Base-by-base conservation (phyloP, 2,329 filamentous ascomycete species). In the Diaporthe humulicola region DNA sequence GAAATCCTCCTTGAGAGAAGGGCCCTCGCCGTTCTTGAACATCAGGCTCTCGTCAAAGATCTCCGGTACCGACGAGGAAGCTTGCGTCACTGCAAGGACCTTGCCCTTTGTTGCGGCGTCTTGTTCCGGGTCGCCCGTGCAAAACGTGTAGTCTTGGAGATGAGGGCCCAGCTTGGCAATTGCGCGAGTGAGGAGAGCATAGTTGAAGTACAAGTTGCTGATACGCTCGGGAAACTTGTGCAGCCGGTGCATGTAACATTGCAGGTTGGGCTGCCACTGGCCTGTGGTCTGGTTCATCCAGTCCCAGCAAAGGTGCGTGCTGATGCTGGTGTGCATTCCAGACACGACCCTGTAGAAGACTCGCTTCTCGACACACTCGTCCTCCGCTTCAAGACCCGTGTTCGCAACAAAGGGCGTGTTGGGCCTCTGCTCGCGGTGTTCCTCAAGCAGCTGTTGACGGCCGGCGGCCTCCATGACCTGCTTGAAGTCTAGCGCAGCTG, bases 131-230 rank as follows among this genome's bases (percentile, higher is more conserved):
- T 99, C 97, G 76, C 95, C 95, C 6, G 93, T 93, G 84, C 97
- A 99, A 84, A 98, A 99, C 0, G 94, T 97, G 86, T 98, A 98
- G 76, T 90, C 88, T 40, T 85, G 77, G 6, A 98, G 89, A 79
- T 96, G 93, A 33, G 94, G 94, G 17, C 93, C 94, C 12, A 98
- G 90, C 85, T 99, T 99, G 71, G 95, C 94, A 54, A 98, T 90
- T 17, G 97, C 97, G 67, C 97, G 94, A 36, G 96, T 93, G 54
- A 99, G 89, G n/a, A 99, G 90, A 0, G 97, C 97, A 81, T 98
- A 99, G 90, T 99, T 98, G 88, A 99, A 99, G 87, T 99, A 99
- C 67, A 99, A 89, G 84, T 99, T 99, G 78, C 96, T 97, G 81
- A 99, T 94, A 76, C 96, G 94, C 79, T 99, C 97, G 0, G 96